Percentiles rank a stretch among this genome's conserved stretches.
phyloP scores from a whole-genome alignment of 441 rosid species.

The Cnidoscolus chayamansa region DNA sequence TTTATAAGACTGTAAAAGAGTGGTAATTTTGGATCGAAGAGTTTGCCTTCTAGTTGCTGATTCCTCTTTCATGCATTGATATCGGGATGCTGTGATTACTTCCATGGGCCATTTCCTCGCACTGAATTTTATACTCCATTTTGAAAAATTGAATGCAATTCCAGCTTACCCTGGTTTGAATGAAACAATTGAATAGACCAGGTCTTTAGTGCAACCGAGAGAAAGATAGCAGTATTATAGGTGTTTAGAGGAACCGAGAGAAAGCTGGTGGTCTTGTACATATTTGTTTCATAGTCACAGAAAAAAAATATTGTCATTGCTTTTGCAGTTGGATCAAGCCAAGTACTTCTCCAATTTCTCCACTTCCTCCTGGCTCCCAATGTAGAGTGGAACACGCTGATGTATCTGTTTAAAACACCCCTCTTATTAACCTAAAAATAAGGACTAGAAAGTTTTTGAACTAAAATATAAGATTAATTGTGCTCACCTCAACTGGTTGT shows the following conservation, averaged over 20 bases:
- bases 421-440: neutral
- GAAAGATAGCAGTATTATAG: neutral
- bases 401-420: conserved; percentile 50
- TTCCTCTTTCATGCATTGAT: neutral
- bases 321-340: conserved; percentile 41
- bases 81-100: neutral
- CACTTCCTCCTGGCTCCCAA: conserved; percentile 83
- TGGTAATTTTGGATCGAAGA: too few species aligned
- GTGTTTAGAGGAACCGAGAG: neutral
- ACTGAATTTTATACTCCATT: neutral
- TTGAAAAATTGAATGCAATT: neutral
- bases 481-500: conserved; percentile 64
- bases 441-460: neutral
- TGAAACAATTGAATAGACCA: neutral
- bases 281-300: neutral
- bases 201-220: neutral
- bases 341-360: conserved; percentile 87
- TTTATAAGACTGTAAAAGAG: too few species aligned
- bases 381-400: conserved; percentile 83
- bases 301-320: neutral
- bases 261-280: neutral
- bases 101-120: neutral
- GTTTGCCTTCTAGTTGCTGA: too few species aligned
- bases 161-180: neutral
- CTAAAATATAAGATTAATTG: neutral